Percentiles rank a stretch among this genome's conserved stretches.
Conservation (phyloP, 352 stramenopile genomes). For the Phytophthora sansomeana region DNA sequence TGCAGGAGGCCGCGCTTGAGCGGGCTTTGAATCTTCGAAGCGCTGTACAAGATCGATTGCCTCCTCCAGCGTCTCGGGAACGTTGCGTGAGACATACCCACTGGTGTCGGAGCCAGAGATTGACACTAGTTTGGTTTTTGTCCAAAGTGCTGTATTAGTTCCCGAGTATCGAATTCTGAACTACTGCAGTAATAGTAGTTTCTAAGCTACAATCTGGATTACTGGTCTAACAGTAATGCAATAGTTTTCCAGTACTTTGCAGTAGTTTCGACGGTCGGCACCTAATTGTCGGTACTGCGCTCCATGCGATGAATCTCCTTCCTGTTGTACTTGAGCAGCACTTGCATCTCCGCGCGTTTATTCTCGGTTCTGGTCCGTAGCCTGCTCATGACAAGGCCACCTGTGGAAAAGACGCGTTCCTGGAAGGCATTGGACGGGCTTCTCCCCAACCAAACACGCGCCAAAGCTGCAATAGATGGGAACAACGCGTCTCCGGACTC, state of each 20-base stretch:
- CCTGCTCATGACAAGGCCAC: background rate
- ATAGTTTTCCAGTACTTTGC: too few species aligned
- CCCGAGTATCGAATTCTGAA: too few species aligned
- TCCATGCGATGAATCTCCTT: too few species aligned
- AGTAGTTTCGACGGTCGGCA: too few species aligned
- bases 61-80: conserved; percentile 8
- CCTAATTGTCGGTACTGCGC: too few species aligned
- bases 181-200: too few species aligned
- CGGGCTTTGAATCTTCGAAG: conserved; percentile 14
- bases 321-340: conserved; percentile 13
- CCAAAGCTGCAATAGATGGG: conserved; percentile 5
- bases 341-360: conserved; percentile 9
- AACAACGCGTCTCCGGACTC: background rate
- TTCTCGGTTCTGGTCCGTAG: conserved; percentile 1
- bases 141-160: too few species aligned
- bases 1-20: background rate
- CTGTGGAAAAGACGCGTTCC: conserved; percentile 17
- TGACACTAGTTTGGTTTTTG: too few species aligned
- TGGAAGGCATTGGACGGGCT: conserved; percentile 5
- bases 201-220: too few species aligned
- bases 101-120: too few species aligned
- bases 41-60: conserved; percentile 4
- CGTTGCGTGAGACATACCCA: conserved; percentile 13
- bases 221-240: too few species aligned
- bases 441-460: conserved; percentile 4